A percentile compares a stretch with the other conserved stretches of the same genome.
These are phyloP conservation scores for Arthrinium puccinioides DNA, from an alignment of 2,329 filamentous ascomycete genomes.

Conservation along the genomic window DNA sequence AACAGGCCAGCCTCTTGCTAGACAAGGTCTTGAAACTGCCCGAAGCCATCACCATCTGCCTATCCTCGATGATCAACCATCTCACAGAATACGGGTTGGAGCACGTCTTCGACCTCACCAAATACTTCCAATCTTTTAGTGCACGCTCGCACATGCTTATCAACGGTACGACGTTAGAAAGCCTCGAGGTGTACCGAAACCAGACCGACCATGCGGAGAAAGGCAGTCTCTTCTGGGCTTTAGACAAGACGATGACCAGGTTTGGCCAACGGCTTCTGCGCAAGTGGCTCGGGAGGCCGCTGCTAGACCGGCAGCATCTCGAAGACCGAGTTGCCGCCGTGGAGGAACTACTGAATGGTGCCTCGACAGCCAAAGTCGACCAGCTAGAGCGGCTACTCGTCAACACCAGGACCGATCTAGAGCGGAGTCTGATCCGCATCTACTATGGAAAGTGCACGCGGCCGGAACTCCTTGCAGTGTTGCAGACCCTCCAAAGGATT, in stretches of 20 bases:
- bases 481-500: conserved; percentile 81
- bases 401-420: conserved; percentile 72
- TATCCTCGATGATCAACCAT: conserved; percentile 95
- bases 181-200: conserved; percentile 92
- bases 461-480: conserved; percentile 74
- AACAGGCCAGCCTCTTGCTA: conserved; percentile 58
- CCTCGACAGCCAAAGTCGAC: conserved; percentile 61
- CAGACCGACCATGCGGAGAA: conserved; percentile 78
- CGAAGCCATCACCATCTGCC: conserved; percentile 79
- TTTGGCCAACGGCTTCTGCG: conserved; percentile 83
- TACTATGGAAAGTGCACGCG: conserved; percentile 96
- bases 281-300: conserved; percentile 89
- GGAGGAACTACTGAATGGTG: conserved; percentile 70
- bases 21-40: conserved; percentile 82
- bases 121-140: conserved; percentile 95
- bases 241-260: conserved; percentile 85
- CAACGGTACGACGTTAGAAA: conserved; percentile 90
- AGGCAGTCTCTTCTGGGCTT: conserved; percentile 90
- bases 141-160: conserved; percentile 91
- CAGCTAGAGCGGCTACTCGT: conserved; percentile 65
- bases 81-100: conserved; percentile 87
- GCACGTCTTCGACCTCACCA: conserved; percentile 92
- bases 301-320: conserved; percentile 68
- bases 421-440: conserved; percentile 88
- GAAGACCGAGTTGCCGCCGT: conserved; percentile 79